Percentiles rank a stretch among this genome's conserved stretches.
phyloP scores from a whole-genome alignment of 495 filamentous ascomycete species.

The Usnea hakonensis region DNA sequence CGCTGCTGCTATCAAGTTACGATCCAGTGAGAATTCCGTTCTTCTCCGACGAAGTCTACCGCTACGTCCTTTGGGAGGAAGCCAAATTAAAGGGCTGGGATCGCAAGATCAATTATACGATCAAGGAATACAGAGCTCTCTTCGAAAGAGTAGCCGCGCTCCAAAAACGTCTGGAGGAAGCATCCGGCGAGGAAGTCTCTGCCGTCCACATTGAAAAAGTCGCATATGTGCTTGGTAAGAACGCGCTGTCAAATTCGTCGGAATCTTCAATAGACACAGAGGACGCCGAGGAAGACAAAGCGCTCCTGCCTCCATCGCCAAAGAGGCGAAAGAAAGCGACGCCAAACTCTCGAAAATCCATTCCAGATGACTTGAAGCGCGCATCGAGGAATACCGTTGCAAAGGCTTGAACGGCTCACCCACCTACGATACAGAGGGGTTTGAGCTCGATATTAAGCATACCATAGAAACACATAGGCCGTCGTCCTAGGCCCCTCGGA shows the following conservation, averaged over 20 bases:
- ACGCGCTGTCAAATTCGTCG: background rate
- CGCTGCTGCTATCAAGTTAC: slow-evolving; percentile 37
- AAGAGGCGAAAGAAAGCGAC: slow-evolving; percentile 11
- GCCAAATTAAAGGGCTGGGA: slow-evolving; percentile 34
- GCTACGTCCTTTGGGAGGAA: slow-evolving; percentile 36
- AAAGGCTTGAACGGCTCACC: slow-evolving; percentile 22
- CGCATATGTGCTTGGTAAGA: slow-evolving; percentile 39
- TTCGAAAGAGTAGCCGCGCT: slow-evolving; percentile 28
- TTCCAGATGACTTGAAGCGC: background rate
- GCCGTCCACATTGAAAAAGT: slow-evolving; percentile 53
- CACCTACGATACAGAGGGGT: slow-evolving; percentile 31
- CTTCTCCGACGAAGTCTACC: slow-evolving; percentile 47
- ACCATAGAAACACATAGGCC: slow-evolving; percentile 19
- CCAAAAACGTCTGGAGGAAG: slow-evolving; percentile 24
- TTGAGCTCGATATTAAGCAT: slow-evolving; percentile 28
- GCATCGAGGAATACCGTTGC: background rate
- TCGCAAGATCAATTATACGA: slow-evolving; percentile 40
- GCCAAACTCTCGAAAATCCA: background rate
- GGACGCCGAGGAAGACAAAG: slow-evolving; percentile 1
- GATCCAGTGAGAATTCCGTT: slow-evolving; percentile 35
- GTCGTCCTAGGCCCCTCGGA: slow-evolving; percentile 15
- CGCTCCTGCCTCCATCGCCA: background rate
- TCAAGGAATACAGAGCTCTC: slow-evolving; percentile 38
- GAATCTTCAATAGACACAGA: background rate
- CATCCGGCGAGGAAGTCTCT: slow-evolving; percentile 27